These are phyloP conservation scores for Vanrija sp. DNA, from an alignment of 1,284 basidiomycete genomes.

Conservation along the genomic window DNA sequence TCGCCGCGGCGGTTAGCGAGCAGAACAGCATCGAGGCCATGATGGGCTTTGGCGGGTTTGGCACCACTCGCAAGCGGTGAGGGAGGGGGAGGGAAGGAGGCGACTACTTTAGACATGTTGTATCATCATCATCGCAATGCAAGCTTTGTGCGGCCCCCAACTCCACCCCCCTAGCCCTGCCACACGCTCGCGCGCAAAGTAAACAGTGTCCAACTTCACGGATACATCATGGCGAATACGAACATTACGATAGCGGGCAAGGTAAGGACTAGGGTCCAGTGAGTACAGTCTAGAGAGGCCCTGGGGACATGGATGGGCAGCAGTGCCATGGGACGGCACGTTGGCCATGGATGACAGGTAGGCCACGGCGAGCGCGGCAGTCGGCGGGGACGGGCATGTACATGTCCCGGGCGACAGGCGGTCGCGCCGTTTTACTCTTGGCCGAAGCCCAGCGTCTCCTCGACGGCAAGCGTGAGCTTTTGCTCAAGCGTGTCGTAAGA, in stretches of 20 bases:
- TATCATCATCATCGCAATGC: neutral
- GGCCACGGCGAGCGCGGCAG: too few species aligned
- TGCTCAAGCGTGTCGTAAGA: constrained; percentile 84
- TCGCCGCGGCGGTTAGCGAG: constrained; percentile 21
- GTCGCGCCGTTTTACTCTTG: constrained; percentile 33
- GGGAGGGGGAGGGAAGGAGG: neutral
- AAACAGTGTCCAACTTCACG: too few species aligned
- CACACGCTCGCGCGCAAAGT: too few species aligned
- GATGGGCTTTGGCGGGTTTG: constrained; percentile 94
- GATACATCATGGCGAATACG: too few species aligned
- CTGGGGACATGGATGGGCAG: too few species aligned
- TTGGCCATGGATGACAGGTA: too few species aligned
- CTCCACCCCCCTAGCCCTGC: too few species aligned
- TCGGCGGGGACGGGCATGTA: neutral
- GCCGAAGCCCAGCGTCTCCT: constrained; percentile 57
- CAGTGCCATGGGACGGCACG: too few species aligned
- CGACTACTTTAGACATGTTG: too few species aligned
- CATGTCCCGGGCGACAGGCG: neutral
- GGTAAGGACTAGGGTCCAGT: too few species aligned
- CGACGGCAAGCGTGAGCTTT: constrained; percentile 83
- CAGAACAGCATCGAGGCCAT: constrained; percentile 65
- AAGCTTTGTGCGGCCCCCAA: neutral
- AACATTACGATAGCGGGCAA: too few species aligned
- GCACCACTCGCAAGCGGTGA: constrained; percentile 30
- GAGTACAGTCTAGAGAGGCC: too few species aligned